These are phyloP conservation scores for Coleophoma cylindrospora DNA, from an alignment of 2,329 filamentous ascomycete species.

Conservation along the genomic window DNA sequence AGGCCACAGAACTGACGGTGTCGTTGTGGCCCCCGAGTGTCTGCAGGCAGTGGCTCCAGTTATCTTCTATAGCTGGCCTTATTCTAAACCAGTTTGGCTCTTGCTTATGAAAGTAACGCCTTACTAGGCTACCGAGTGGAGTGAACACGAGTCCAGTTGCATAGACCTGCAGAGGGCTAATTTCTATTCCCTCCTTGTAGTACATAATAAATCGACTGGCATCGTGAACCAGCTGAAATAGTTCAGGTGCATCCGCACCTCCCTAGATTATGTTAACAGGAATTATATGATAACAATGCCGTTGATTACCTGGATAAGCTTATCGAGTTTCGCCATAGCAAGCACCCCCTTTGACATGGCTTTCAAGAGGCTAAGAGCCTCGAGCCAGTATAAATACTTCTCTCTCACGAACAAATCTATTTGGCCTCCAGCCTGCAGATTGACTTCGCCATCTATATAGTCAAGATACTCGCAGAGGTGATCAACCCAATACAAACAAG, in stretches of 20 bases:
- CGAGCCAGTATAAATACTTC: no score
- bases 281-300: no score
- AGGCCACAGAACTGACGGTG: not conserved
- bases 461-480: constrained; percentile 26
- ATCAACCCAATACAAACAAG: constrained; percentile 30
- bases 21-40: constrained; percentile 3
- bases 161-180: constrained; percentile 22
- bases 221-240: constrained; percentile 1
- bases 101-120: not conserved
- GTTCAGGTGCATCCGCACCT: not conserved
- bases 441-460: no score
- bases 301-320: constrained; percentile 5
- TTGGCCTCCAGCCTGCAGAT: constrained; percentile 24
- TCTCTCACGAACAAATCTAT: no score
- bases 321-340: constrained; percentile 10
- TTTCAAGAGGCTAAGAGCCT: constrained; percentile 26
- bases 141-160: no score
- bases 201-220: constrained; percentile 2
- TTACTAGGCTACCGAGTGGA: constrained; percentile 8
- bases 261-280: constrained; percentile 2
- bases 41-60: constrained; percentile 1
- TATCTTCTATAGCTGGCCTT: not conserved
- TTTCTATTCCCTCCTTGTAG: constrained; percentile 1
- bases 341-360: constrained; percentile 11
- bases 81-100: not conserved